Base-by-base conservation (phyloP, 768 basidiomycete species). In the Clavaria fumosa region DNA sequence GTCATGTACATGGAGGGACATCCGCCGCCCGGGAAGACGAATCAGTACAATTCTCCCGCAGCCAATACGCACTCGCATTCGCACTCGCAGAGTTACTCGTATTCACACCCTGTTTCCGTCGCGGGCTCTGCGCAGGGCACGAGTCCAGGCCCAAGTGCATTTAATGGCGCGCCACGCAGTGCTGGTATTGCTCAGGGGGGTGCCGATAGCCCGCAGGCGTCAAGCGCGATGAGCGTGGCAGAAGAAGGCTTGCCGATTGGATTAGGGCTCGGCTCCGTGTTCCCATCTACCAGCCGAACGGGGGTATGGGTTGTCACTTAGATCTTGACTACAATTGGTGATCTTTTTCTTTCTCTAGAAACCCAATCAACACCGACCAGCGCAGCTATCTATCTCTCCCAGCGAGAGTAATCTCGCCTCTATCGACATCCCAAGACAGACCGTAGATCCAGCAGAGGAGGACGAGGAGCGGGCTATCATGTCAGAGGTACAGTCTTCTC, bases 401-500 rank as follows among this genome's bases (percentile, higher is more conserved):
- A 78, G 73, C 41, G 80, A 80, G 42, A 58, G 67, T 12, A 67
- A 67, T n/a, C 5, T 54, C 80, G 14, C 66, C 64, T 27, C n/a
- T n/a, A n/a, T 55, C 60, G 9, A 57, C 54, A n/a, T 57, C 55
- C 1, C 67, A 54, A n/a, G 58, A 55, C 15, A 51, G 57, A 9
- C 45, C 52, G 4, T 55, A 58, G 17, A 51, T 51, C 21, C 47
- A 4, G 52, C 42, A 21, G 60, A 57, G 18, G 57, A 50, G 4
- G 64, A 66, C 3, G 75, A 75, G 9, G 78, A 81, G 43, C 51
- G 72, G 48, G 54, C 60, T 48, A 64, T 55, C 32, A 58, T 78
- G 54, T 84, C 81, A 51, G 84, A 86, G 51, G 83, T 82, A 45
- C 38, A 72, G 59, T 12, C 17, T 24, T 31, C 32, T 31, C 21